phyloP scores from a whole-genome alignment of 495 filamentous ascomycete genomes.

The Niebla homalea region DNA sequence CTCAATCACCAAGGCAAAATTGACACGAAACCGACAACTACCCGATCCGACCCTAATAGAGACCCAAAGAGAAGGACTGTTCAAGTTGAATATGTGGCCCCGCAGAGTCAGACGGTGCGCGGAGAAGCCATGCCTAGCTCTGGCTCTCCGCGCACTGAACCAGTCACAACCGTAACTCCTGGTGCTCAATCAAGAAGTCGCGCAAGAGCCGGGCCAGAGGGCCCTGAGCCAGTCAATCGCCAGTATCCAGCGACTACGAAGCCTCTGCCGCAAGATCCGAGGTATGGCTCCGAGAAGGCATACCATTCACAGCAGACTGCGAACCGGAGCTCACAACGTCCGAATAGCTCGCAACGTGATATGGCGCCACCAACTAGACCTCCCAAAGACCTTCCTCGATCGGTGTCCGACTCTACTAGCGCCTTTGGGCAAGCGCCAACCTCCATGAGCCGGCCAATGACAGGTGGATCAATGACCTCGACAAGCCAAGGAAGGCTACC shows the following conservation, averaged over 20 bases:
- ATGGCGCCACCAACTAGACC: constrained; percentile 36
- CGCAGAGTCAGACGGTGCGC: constrained; percentile 63
- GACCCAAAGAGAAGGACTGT: constrained; percentile 90
- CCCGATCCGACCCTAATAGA: constrained; percentile 49
- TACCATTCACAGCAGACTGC: constrained; percentile 11
- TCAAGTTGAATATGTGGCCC: constrained; percentile 95
- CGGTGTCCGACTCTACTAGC: constrained; percentile 42
- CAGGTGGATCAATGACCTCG: constrained; percentile 69
- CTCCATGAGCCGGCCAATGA: constrained; percentile 51
- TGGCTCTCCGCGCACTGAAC: constrained; percentile 10
- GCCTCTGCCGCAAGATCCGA: constrained; percentile 37
- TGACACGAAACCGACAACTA: constrained; percentile 50
- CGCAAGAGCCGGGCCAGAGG: constrained; percentile 35
- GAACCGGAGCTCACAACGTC: constrained; percentile 31
- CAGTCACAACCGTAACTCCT: constrained; percentile 6
- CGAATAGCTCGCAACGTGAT: constrained; percentile 33
- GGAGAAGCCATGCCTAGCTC: constrained; percentile 34
- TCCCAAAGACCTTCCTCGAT: constrained; percentile 36
- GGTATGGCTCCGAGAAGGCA: constrained; percentile 21
- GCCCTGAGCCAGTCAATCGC: constrained; percentile 27
- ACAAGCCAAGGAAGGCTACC: constrained; percentile 50
- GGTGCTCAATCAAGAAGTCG: constrained; percentile 27
- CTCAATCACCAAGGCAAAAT: constrained; percentile 61
- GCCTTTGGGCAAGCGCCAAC: constrained; percentile 30
- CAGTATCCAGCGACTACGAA: constrained; percentile 34